Conservation (phyloP, 2,329 filamentous ascomycete species). For the Trichoderma asperellum region DNA sequence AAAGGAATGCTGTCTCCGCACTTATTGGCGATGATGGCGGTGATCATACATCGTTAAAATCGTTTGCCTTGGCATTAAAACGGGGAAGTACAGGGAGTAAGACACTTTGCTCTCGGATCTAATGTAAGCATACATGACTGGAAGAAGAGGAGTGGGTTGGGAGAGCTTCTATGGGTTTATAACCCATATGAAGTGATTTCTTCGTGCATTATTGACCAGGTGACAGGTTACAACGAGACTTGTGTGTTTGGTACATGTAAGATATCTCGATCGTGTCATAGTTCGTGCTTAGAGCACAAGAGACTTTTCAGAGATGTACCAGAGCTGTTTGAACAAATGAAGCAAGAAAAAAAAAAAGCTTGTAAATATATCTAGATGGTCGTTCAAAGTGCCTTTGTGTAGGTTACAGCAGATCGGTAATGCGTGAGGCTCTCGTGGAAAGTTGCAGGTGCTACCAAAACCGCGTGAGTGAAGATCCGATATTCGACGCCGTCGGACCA, state of each 20-base stretch:
- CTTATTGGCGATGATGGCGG: neutral
- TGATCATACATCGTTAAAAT: neutral
- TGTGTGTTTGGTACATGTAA: neutral
- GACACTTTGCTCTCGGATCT: conserved; percentile 4
- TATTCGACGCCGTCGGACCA: conserved; percentile 27
- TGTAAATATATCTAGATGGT: conserved; percentile 20
- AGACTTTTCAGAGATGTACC: neutral
- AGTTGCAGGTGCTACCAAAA: conserved; percentile 23
- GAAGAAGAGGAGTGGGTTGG: neutral
- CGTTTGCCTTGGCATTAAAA: neutral
- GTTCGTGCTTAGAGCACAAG: neutral
- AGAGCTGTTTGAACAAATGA: neutral
- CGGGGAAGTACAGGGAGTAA: conserved; percentile 20
- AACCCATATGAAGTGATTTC: neutral
- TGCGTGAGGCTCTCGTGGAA: conserved; percentile 20
- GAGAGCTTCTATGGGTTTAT: neutral
- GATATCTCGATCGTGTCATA: neutral
- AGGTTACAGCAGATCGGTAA: neutral
- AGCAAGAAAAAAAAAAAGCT: neutral
- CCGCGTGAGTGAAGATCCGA: neutral
- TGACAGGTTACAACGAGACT: conserved; percentile 19
- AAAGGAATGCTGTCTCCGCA: neutral
- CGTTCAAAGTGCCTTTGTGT: neutral
- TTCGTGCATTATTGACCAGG: neutral
- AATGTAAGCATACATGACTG: neutral